These are phyloP conservation scores for Aspergillus heteromorphus DNA, from an alignment of 495 filamentous ascomycete species.

Conservation along the genomic window DNA sequence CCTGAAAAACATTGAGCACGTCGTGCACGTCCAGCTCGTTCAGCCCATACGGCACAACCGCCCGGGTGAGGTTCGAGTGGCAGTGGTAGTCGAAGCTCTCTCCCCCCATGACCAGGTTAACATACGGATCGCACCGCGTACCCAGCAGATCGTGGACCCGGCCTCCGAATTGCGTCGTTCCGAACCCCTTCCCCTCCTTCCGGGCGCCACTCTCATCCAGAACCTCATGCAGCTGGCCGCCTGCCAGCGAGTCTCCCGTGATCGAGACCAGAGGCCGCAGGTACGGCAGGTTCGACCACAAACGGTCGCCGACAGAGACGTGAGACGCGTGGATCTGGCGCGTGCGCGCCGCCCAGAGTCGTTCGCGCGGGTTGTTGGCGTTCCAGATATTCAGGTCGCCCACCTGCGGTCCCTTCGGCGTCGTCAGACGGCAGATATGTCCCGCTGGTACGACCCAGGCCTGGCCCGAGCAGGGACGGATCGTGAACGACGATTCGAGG, in stretches of 20 bases:
- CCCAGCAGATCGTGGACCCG: conserved; percentile 69
- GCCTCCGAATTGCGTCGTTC: conserved; percentile 44
- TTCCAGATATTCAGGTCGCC: conserved; percentile 83
- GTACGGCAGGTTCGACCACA: conserved; percentile 74
- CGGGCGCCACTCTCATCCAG: conserved; percentile 33
- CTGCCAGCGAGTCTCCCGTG: conserved; percentile 59
- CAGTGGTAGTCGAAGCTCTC: conserved; percentile 73
- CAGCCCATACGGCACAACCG: conserved; percentile 60
- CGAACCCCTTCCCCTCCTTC: conserved; percentile 31
- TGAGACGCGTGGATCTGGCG: conserved; percentile 72
- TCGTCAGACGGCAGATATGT: conserved; percentile 63
- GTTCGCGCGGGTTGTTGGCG: conserved; percentile 65
- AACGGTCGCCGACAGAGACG: conserved; percentile 59
- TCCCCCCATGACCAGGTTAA: conserved; percentile 65
- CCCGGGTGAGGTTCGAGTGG: conserved; percentile 72
- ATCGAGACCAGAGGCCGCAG: conserved; percentile 70
- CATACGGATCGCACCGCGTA: conserved; percentile 72
- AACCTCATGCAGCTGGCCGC: conserved; percentile 48
- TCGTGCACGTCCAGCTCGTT: conserved; percentile 73
- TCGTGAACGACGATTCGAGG: conserved; percentile 32
- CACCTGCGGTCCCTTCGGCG: conserved; percentile 69
- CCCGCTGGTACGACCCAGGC: conserved; percentile 60
- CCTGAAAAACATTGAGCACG: conserved; percentile 78
- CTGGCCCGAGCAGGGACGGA: conserved; percentile 50
- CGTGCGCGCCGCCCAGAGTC: conserved; percentile 75